Base-by-base conservation (phyloP, 257 asterid genomes). In the Gardenia jasminoides region DNA sequence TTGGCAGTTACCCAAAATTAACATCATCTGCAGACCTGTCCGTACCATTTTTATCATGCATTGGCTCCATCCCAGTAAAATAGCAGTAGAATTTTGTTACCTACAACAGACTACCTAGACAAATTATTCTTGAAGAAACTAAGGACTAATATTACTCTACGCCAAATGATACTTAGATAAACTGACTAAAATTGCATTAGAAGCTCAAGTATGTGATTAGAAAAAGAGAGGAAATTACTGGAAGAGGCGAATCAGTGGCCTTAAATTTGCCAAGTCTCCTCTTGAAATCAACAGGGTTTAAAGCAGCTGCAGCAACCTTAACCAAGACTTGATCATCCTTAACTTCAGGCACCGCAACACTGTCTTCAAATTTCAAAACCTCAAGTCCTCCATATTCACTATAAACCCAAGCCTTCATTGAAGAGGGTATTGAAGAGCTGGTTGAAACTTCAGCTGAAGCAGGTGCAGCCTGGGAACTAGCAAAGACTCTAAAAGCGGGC, bases 231-330 rank as follows among this genome's bases (percentile, higher is more conserved):
- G 19, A 26, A 41, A n/a, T 50, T 91, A 94, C 97, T 9, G 98
- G 98, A 77, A 94, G 98, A 79, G 93, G 96, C 0, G 98, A 91
- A 89, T 94, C 98, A 44, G 97, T 84, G 84, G 97, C 97, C 92
- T 91, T 88, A 71, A 92, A 91, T 84, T 91, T 90, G 22, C 98
- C 97, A 0, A 78, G 78, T 75, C 93, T 87, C 66, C 98, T 84
- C 89, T 94, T 94, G 86, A 82, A 89, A 87, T 94, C 98, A 71
- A 94, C 88, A 20, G 98, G 98, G 31, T 94, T 94, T 72, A 94
- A 94, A 69, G 94, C 96, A 75, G 98, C 97, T 43, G 97, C 97
- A 64, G 65, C 91, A 24, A 94, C 97, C 89, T 90, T 92, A 80
- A 94, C 76, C 88, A 94, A 77, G 79, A 94, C 98, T 79, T 91